Percentiles rank a stretch among this genome's conserved stretches.
These are phyloP conservation scores for Umbelopsis vinacea DNA, from an alignment of 192 early-diverging fungal species.

Conservation along the genomic window DNA sequence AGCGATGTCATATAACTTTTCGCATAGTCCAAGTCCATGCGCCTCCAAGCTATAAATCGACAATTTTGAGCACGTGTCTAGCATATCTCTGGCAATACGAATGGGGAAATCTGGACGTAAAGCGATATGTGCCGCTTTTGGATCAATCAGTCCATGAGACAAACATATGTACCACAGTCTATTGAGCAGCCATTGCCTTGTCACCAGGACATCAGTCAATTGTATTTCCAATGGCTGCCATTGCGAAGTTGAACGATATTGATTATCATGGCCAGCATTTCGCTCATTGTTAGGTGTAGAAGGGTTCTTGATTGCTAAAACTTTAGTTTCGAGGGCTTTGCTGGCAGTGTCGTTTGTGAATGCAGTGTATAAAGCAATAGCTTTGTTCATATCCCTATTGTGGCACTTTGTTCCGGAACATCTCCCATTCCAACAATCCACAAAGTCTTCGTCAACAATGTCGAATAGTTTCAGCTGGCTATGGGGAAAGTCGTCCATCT, in stretches of 20 bases:
- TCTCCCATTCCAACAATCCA: conserved; percentile 20
- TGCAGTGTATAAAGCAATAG: neutral
- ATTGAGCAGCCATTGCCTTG: conserved; percentile 22
- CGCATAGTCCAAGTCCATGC: conserved; percentile 15
- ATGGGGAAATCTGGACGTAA: conserved; percentile 9
- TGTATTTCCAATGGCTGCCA: conserved; percentile 12
- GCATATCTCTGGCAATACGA: neutral
- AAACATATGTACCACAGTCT: conserved; percentile 23
- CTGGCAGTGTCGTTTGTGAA: neutral
- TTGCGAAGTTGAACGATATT: neutral
- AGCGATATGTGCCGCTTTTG: neutral
- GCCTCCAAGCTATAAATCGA: conserved; percentile 6
- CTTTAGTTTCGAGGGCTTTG: neutral
- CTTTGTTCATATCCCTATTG: neutral
- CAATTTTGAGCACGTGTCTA: neutral
- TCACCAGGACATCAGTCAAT: conserved; percentile 11
- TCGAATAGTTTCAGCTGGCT: conserved; percentile 10
- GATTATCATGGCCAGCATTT: neutral
- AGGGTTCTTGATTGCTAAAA: neutral
- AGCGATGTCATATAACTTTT: conserved; percentile 19
- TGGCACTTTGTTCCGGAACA: conserved; percentile 1
- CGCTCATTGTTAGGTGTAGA: neutral
- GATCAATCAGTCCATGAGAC: conserved; percentile 15
- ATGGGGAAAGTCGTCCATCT: conserved; percentile 12
- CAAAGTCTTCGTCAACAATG: conserved; percentile 23